Evolutionary conservation across 2,329 filamentous ascomycete genomes (phyloP), one percentile per base, ranked within the genome.

Genomic region (Claviceps pazoutovae): DNA sequence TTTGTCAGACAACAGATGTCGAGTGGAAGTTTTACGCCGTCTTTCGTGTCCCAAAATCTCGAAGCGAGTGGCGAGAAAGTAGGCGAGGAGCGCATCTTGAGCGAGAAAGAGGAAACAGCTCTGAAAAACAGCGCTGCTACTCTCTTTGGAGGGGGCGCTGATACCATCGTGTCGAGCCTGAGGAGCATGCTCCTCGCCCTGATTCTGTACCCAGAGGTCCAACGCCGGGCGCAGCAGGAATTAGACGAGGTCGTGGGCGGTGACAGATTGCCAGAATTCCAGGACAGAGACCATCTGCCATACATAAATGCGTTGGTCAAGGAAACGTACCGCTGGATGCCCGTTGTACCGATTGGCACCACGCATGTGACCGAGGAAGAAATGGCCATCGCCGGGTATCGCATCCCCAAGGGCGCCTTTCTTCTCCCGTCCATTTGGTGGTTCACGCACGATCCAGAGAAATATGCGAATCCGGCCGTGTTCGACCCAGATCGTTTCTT

Each of bases 401-500:
- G 45, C 0, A 62, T 68, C 6, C 65, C 66, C 0, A 60, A 62
- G 21, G 60, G 59, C 1, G 50, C 64, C 0, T 42, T 56, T 6
- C 36, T 66, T 3, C 49, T 66, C 3, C 56, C 54, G 3, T 56
- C 58, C 1, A 52, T 60, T 5, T 66, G 61, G 61, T 62, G 58
- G 21, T 56, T 68, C 16, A 75, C 82, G 23, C 84, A 87, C 63
- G 84, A 88, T 59, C 76, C 80, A 2, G 78, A 82, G 38, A 79
- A 78, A 1, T 87, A 88, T 62, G 71, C 76, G 0, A 49, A 66
- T 9, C 67, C 67, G 0, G 54, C 53, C 4, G 14, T 23, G 1
- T 71, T 71, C 21, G 56, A 66, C 26, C 68, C 66, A 0, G 62
- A 64, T 1, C 59, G 68, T 0, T 69, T 59, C 54, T 54, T 68